Evolutionary conservation across 164 flowering plant species (phyloP), one percentile per base, ranked within the genome.

Genomic region (Vitis rotundifolia): DNA sequence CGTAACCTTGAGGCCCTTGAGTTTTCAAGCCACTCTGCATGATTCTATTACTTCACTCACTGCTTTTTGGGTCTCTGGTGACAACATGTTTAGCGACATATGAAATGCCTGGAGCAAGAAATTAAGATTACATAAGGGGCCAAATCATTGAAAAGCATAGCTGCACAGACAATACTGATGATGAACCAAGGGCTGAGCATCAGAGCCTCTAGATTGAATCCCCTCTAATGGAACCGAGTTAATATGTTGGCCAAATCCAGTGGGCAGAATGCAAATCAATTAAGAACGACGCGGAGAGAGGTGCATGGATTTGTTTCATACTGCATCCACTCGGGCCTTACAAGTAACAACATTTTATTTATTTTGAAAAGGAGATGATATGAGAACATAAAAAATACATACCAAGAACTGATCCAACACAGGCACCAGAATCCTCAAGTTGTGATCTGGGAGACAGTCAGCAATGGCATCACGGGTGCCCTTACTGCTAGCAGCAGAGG

Each of bases 371-470:
- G 18, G 37, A n/a, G 3, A 16, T 10, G 7, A 37, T 37, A 37
- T 37, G 44, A 37, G 44, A 37, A 13, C 60, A 69, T 8, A 61
- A 47, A n/a, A 63, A 8, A 60, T 59, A 74, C 91, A 60, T 89
- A 95, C 99, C 94, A 95, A 89, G 80, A 95, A 95, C 87, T 93
- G 86, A 79, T 95, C 99, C 80, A 92, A 77, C 14, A 95, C 99
- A 28, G 99, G 99, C 13, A 95, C 95, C 50, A 95, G 89, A 70
- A 83, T 76, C 71, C 83, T 72, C 82, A 95, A 70, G 44, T 81
- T 95, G 69, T 74, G 78, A 47, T 91, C 79, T 5, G 98, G 98
- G 44, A 95, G 94, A 78, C 79, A 84, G 59, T 76, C 73, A 48
- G 92, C 82, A 62, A 95, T 95, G 26, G 92, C 81, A 60, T 81